Conservation (phyloP, 495 filamentous ascomycete genomes). For the Trichoderma reesei region DNA sequence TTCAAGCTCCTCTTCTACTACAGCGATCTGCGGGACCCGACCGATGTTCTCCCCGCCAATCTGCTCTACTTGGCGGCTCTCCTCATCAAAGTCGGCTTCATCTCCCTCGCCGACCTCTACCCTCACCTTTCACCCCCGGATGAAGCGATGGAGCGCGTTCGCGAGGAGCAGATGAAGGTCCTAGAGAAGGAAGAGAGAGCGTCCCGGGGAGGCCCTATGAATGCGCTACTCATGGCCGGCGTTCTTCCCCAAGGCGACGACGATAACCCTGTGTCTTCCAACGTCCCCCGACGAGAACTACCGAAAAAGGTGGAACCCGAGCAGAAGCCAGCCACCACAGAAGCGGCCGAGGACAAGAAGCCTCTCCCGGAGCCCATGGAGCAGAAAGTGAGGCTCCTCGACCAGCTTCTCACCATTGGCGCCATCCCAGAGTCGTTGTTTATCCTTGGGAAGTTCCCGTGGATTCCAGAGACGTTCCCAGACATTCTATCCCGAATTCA, state of each 20-base stretch:
- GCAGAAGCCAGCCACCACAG: conserved; percentile 31
- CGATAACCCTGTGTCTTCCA: conserved; percentile 28
- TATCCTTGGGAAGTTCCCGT: conserved; percentile 83
- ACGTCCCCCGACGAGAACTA: conserved; percentile 23
- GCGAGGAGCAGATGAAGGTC: conserved; percentile 58
- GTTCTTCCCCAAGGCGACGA: conserved; percentile 61
- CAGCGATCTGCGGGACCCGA: conserved; percentile 53
- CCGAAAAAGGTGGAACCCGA: conserved; percentile 39
- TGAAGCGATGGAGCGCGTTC: conserved; percentile 64
- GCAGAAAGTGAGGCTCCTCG: conserved; percentile 77
- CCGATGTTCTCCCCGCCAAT: conserved; percentile 73
- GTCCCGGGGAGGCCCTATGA: conserved; percentile 53
- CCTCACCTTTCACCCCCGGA: conserved; percentile 85
- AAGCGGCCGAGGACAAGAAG: conserved; percentile 45
- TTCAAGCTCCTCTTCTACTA: conserved; percentile 96
- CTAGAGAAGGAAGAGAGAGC: conserved; percentile 66
- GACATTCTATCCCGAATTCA: conserved; percentile 66
- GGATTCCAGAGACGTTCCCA: conserved; percentile 74
- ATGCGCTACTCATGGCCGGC: conserved; percentile 85
- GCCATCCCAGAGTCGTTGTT: conserved; percentile 89
- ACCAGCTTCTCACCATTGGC: conserved; percentile 79
- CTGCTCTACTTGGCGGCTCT: conserved; percentile 82
- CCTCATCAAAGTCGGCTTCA: conserved; percentile 94
- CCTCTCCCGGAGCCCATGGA: conserved; percentile 73
- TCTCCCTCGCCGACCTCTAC: conserved; percentile 88